Evolutionary conservation across 2,329 filamentous ascomycete species (phyloP), one percentile per base, ranked within the genome.

Genomic region (Calonectria honghensis): DNA sequence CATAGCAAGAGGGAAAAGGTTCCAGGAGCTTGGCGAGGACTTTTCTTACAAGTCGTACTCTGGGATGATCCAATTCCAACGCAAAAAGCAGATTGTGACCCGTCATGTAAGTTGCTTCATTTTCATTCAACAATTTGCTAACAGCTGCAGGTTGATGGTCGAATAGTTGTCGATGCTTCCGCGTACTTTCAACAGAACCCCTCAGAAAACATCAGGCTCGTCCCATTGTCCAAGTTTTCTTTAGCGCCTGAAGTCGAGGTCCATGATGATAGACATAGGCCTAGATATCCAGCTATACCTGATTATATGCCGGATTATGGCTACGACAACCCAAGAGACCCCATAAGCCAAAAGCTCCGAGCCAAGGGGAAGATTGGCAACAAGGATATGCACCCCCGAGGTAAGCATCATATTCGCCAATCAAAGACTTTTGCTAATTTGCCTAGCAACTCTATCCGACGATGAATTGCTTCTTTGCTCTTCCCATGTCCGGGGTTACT

Each of bases 101-200:
- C 77, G 80, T 64, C 86, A 85, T 50, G 72, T 68, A 45, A 52
- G 64, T 31, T 29, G 16, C 9, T 16, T 37, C 37, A 4, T 6
- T 61, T 63, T 63, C 37, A 39, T 24, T 63, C 11, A 9, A 80
- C 79, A 4, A 76, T 82, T 48, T 84, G 84, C 63, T 89, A 87
- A 37, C 37, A 87, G 84, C 75, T 83, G 37, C 77, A 88, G 1
- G 79, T 88, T 9, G 81, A 84, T 51, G 79, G 79, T 2, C 72
- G 71, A 4, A 61, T 75, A 4, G 61, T 75, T 16, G 39, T 75
- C 20, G 72, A 73, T 35, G 67, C 61, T 0, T 75, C 81, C 6
- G 76, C 80, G 6, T 72, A 51, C 16, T 68, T 86, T n/a, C 31
- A 35, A 37, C 29, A n/a, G 18, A 59, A 59, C 31, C 32, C 31